phyloP scores from a whole-genome alignment of 176 grass and related monocot genomes.

The Oryza officinalis region DNA sequence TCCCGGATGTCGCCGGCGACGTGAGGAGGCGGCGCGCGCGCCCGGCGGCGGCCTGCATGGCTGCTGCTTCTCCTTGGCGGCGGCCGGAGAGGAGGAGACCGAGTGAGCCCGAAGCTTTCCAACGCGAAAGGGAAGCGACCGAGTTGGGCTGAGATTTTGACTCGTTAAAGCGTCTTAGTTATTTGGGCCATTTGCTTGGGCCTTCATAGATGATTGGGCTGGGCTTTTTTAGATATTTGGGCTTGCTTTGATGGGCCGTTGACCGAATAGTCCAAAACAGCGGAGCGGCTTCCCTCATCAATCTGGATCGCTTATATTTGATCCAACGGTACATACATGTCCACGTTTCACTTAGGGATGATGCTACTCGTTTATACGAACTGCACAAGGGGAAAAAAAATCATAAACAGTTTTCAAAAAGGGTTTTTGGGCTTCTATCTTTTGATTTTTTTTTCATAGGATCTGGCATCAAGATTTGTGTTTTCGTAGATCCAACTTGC shows the following conservation, averaged over 20 bases:
- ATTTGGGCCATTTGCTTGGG: not conserved
- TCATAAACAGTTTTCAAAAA: too few species aligned
- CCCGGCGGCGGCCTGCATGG: slow-evolving; percentile 50
- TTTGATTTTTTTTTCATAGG: too few species aligned
- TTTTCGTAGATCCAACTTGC: too few species aligned
- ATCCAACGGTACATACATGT: not conserved
- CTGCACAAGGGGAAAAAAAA: not conserved
- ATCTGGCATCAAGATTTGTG: too few species aligned
- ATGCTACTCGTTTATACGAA: not conserved
- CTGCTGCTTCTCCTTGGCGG: slow-evolving; percentile 29
- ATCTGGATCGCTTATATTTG: not conserved
- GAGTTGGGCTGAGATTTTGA: slow-evolving; percentile 16
- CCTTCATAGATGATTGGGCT: too few species aligned
- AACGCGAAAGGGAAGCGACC: not conserved
- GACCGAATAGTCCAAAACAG: not conserved
- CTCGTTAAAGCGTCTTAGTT: not conserved
- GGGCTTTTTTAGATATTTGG: too few species aligned
- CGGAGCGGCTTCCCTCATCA: not conserved
- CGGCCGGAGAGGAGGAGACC: slow-evolving; percentile 16
- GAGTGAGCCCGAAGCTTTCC: not conserved
- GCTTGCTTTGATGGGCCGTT: not conserved
- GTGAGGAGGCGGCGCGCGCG: slow-evolving; percentile 51
- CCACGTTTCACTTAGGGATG: not conserved
- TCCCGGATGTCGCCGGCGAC: slow-evolving; percentile 22
- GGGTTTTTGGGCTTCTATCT: too few species aligned